These are phyloP conservation scores for Scedosporium aurantiacum DNA, from an alignment of 2,329 filamentous ascomycete genomes.

Conservation along the genomic window DNA sequence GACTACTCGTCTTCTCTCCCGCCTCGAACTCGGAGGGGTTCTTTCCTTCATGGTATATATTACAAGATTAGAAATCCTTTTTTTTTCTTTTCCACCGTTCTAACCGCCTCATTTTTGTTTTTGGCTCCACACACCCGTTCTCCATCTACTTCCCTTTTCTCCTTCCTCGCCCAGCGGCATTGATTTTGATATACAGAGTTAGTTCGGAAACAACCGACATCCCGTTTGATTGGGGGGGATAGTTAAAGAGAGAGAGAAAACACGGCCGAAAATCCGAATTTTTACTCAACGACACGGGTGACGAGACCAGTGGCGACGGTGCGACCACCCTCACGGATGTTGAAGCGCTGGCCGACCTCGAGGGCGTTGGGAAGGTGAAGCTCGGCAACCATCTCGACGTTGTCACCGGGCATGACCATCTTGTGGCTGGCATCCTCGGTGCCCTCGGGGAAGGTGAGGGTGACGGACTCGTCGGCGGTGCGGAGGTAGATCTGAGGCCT, in stretches of 20 bases:
- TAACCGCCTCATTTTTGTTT: neutral
- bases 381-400: conserved; percentile 90
- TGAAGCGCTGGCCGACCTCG: conserved; percentile 90
- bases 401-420: conserved; percentile 97
- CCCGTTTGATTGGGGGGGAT: no score
- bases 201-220: no score
- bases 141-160: neutral
- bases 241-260: no score
- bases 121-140: neutral
- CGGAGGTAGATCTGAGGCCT: conserved; percentile 92
- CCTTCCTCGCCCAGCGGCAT: neutral
- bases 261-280: neutral
- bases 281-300: conserved; percentile 58
- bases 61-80: neutral
- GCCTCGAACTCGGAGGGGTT: neutral
- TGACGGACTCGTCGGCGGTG: conserved; percentile 71
- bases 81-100: neutral
- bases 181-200: neutral
- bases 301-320: conserved; percentile 77
- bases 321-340: conserved; percentile 91
- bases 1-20: neutral
- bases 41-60: neutral
- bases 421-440: conserved; percentile 59
- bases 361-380: conserved; percentile 78
- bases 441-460: conserved; percentile 78